A percentile compares a stretch with the other conserved stretches of the same genome.
phyloP scores from a whole-genome alignment of 2,329 filamentous ascomycete genomes.

The Apiospora aurea region DNA sequence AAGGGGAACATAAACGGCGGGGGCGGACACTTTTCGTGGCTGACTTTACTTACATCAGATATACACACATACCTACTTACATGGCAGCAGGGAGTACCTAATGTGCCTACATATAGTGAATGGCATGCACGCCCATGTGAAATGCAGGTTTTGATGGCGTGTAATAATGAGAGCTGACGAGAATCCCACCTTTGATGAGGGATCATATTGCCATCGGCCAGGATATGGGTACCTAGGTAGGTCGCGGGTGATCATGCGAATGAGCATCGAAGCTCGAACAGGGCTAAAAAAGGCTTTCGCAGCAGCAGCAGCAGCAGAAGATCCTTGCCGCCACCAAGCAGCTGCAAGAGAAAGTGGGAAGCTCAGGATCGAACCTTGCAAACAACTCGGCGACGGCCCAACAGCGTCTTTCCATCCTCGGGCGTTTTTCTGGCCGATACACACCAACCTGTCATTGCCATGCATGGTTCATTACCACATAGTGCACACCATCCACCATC shows the following conservation, averaged over 20 bases:
- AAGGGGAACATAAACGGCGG: not conserved
- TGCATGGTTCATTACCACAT: constrained; percentile 6
- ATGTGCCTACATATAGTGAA: not conserved
- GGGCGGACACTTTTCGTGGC: not conserved
- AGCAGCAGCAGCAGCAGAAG: not conserved
- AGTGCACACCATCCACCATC: constrained; percentile 20
- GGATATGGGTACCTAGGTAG: not conserved
- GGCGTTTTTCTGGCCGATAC: constrained; percentile 17
- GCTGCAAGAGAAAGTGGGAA: not conserved
- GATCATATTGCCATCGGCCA: not conserved
- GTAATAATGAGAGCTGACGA: not conserved
- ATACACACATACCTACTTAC: no score
- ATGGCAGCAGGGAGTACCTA: not conserved
- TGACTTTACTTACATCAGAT: not conserved
- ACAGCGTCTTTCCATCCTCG: not conserved
- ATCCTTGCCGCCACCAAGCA: not conserved
- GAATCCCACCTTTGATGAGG: not conserved
- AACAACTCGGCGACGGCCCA: not conserved
- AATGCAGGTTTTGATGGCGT: not conserved
- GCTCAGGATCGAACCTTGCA: not conserved
- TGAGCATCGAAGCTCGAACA: not conserved
- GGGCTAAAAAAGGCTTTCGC: not conserved
- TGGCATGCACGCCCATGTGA: no score
- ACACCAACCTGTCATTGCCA: constrained; percentile 15
- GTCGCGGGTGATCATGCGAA: not conserved